A percentile compares a stretch with the other conserved stretches of the same genome.
These are phyloP conservation scores for Suhomyces bolitotheri DNA, from an alignment of 1,139 yeast genomes.

Conservation along the genomic window DNA sequence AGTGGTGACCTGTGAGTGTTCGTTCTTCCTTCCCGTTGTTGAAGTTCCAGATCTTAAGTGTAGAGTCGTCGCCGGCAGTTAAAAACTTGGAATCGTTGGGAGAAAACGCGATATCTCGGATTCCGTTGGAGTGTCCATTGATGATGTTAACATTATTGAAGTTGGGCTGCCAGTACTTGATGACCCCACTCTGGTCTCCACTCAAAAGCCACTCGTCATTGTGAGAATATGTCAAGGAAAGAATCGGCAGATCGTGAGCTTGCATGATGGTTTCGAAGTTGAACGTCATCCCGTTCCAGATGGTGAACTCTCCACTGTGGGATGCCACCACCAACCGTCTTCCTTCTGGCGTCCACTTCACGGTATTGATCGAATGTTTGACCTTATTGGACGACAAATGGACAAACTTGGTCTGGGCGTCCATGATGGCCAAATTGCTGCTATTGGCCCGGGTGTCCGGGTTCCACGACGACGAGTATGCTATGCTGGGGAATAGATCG, in stretches of 20 bases:
- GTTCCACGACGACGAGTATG: slow-evolving; percentile 41
- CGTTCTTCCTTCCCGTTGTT: slow-evolving; percentile 86
- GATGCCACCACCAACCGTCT: slow-evolving; percentile 86
- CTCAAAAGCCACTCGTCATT: slow-evolving; percentile 92
- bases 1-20: slow-evolving; percentile 84
- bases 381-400: slow-evolving; percentile 91
- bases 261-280: slow-evolving; percentile 97
- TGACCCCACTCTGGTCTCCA: slow-evolving; percentile 88
- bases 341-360: slow-evolving; percentile 97
- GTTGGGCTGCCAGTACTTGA: slow-evolving; percentile 97
- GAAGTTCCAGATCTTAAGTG: slow-evolving; percentile 91
- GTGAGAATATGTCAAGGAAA: slow-evolving; percentile 79
- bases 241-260: slow-evolving; percentile 91
- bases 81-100: slow-evolving; percentile 90
- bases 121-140: slow-evolving; percentile 76
- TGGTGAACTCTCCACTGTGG: slow-evolving; percentile 91
- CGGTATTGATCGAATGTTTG: slow-evolving; percentile 86
- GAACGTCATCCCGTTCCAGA: slow-evolving; percentile 96
- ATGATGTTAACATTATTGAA: slow-evolving; percentile 91
- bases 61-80: slow-evolving; percentile 89
- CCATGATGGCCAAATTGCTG: slow-evolving; percentile 50
- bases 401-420: slow-evolving; percentile 77
- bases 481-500: slow-evolving; percentile 70
- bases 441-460: slow-evolving; percentile 28
- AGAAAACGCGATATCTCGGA: slow-evolving; percentile 84